Percentiles rank a stretch among this genome's conserved stretches.
phyloP scores from a whole-genome alignment of 768 basidiomycete genomes.

The Boletus rufocinnamomeus region DNA sequence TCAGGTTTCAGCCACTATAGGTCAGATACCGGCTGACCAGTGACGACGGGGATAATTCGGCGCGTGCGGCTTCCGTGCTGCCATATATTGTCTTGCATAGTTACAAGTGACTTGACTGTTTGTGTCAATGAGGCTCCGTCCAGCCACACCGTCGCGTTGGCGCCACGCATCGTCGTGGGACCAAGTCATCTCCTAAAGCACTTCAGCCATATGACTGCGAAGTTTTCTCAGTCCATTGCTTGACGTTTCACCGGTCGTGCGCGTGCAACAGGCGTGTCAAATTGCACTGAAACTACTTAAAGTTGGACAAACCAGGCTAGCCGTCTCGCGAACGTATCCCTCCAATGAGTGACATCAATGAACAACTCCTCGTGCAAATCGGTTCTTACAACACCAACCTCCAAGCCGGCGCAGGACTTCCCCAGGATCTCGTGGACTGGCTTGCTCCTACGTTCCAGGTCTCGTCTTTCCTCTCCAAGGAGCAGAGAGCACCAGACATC shows the following conservation, averaged over 20 bases:
- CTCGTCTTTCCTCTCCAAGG: constrained; percentile 65
- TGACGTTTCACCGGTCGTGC: background rate
- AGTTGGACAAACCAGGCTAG: too few relatives aligned
- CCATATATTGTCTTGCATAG: background rate
- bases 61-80: background rate
- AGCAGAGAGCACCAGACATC: constrained; percentile 74
- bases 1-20: background rate
- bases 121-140: background rate
- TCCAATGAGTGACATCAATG: constrained; percentile 22
- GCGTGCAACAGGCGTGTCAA: background rate
- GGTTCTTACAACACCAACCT: constrained; percentile 92
- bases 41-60: background rate
- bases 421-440: constrained; percentile 92
- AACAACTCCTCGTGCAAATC: constrained; percentile 66
- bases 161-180: background rate
- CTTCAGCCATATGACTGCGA: background rate
- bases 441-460: constrained; percentile 80
- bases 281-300: background rate
- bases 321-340: background rate
- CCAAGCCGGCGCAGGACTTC: constrained; percentile 70
- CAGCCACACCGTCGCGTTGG: background rate
- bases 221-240: background rate
- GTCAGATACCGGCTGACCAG: background rate
- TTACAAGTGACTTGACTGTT: background rate
- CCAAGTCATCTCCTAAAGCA: background rate